phyloP scores from a whole-genome alignment of 2,329 filamentous ascomycete species.

The Xylaria arbuscula region DNA sequence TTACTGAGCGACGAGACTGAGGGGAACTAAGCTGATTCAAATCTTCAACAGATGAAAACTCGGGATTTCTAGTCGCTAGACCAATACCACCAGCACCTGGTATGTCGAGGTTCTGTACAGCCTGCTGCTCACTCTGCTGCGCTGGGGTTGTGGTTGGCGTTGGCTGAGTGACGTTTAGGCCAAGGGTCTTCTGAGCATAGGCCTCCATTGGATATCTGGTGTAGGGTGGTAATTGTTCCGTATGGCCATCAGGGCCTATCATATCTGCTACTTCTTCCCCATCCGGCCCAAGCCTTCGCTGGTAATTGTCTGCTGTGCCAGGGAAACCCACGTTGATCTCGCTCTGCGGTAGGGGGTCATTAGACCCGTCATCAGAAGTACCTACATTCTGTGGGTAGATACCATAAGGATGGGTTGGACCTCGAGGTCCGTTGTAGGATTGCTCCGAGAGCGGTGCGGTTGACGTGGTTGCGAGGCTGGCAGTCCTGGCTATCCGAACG shows the following conservation, averaged over 20 bases:
- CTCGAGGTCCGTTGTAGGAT: slow-evolving; percentile 69
- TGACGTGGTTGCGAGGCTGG: slow-evolving; percentile 77
- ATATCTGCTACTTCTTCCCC: slow-evolving; percentile 90
- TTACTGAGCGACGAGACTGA: slow-evolving; percentile 62
- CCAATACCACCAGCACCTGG: slow-evolving; percentile 71
- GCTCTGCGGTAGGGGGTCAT: slow-evolving; percentile 46
- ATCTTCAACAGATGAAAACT: slow-evolving; percentile 70
- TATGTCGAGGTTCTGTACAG: slow-evolving; percentile 48
- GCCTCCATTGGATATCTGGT: slow-evolving; percentile 85
- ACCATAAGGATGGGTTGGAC: slow-evolving; percentile 85
- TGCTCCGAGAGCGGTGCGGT: slow-evolving; percentile 70
- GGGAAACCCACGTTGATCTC: slow-evolving; percentile 80
- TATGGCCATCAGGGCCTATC: slow-evolving; percentile 87
- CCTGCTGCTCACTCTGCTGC: slow-evolving; percentile 38
- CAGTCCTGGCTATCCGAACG: slow-evolving; percentile 60
- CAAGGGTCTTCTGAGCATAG: slow-evolving; percentile 65
- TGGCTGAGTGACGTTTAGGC: slow-evolving; percentile 45
- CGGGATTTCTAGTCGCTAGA: slow-evolving; percentile 69
- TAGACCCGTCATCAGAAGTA: slow-evolving; percentile 61
- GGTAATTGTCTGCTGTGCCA: slow-evolving; percentile 73
- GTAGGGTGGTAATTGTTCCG: slow-evolving; percentile 92
- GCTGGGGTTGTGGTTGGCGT: slow-evolving; percentile 21
- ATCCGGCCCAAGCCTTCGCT: slow-evolving; percentile 78
- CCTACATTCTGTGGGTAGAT: slow-evolving; percentile 86
- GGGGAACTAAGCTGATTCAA: slow-evolving; percentile 56